These are phyloP conservation scores for Jaenimonas drosophilae DNA, from an alignment of 208 protist genomes.

Conservation along the genomic window DNA sequence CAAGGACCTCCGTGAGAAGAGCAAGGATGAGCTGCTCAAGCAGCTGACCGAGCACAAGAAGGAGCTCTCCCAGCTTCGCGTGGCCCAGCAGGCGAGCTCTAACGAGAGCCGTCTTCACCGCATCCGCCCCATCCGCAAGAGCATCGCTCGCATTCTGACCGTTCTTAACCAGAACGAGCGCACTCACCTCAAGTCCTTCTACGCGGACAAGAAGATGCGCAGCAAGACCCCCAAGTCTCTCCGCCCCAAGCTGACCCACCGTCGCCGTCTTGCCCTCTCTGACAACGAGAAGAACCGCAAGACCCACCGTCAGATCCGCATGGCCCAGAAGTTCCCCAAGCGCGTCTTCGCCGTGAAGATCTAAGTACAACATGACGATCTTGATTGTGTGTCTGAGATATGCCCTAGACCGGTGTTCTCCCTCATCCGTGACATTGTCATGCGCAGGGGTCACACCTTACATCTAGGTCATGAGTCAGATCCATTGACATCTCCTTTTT, in stretches of 20 bases:
- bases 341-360: conserved; percentile 87
- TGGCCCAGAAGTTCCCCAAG: conserved; percentile 73
- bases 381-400: background rate
- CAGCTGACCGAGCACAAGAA: conserved; percentile 96
- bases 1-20: conserved; percentile 90
- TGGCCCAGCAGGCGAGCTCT: conserved; percentile 92
- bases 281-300: conserved; percentile 85
- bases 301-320: conserved; percentile 69
- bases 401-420: too few relatives aligned
- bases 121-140: conserved; percentile 95
- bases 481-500: too few relatives aligned
- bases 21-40: conserved; percentile 95
- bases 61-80: conserved; percentile 95
- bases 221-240: conserved; percentile 70
- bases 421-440: too few relatives aligned
- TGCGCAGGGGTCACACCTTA: too few relatives aligned
- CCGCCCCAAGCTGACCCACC: conserved; percentile 78
- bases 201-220: conserved; percentile 88
- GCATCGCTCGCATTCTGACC: conserved; percentile 95
- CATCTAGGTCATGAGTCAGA: too few relatives aligned
- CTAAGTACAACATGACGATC: conserved; percentile 13
- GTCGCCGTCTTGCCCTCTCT: conserved; percentile 81
- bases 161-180: conserved; percentile 96
- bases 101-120: conserved; percentile 89
- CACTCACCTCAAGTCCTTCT: conserved; percentile 90